Percentiles rank a stretch among this genome's conserved stretches.
Evolutionary conservation across 805 yeast genomes (phyloP).

Genomic region (Tetrapisispora phaffii): DNA sequence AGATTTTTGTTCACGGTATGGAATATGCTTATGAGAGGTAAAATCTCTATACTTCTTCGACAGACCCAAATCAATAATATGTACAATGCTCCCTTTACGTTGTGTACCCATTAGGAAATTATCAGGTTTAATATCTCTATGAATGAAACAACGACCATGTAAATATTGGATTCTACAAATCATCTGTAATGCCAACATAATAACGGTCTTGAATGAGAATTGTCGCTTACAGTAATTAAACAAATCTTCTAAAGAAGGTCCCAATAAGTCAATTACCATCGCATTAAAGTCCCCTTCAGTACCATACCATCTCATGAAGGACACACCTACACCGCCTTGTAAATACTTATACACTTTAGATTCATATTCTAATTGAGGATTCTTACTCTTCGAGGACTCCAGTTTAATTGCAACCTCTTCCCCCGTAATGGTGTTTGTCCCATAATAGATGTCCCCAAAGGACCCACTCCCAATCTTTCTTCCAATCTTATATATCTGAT

Average conservation of each 20-base stretch:
- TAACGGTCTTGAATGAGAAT: slow-evolving; percentile 86
- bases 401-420: slow-evolving; percentile 96
- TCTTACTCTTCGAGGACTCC: slow-evolving; percentile 82
- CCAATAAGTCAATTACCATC: slow-evolving; percentile 90
- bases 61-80: slow-evolving; percentile 87
- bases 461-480: slow-evolving; percentile 96
- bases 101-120: slow-evolving; percentile 83
- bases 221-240: slow-evolving; percentile 93
- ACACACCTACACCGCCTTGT: slow-evolving; percentile 95
- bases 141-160: slow-evolving; percentile 88
- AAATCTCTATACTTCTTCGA: slow-evolving; percentile 94
- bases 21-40: slow-evolving; percentile 86
- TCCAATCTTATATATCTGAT: slow-evolving; percentile 88
- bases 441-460: slow-evolving; percentile 90
- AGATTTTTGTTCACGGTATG: slow-evolving; percentile 91
- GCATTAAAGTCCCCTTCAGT: slow-evolving; percentile 95
- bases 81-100: slow-evolving; percentile 87
- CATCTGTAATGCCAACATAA: slow-evolving; percentile 87
- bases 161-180: slow-evolving; percentile 89
- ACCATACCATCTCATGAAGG: slow-evolving; percentile 94
- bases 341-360: slow-evolving; percentile 90
- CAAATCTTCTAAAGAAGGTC: slow-evolving; percentile 90
- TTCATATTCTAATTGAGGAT: slow-evolving; percentile 94
- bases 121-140: slow-evolving; percentile 79
- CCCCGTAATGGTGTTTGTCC: slow-evolving; percentile 88